Base-by-base conservation (phyloP, 805 yeast genomes). In the Yarrowia sp. region DNA sequence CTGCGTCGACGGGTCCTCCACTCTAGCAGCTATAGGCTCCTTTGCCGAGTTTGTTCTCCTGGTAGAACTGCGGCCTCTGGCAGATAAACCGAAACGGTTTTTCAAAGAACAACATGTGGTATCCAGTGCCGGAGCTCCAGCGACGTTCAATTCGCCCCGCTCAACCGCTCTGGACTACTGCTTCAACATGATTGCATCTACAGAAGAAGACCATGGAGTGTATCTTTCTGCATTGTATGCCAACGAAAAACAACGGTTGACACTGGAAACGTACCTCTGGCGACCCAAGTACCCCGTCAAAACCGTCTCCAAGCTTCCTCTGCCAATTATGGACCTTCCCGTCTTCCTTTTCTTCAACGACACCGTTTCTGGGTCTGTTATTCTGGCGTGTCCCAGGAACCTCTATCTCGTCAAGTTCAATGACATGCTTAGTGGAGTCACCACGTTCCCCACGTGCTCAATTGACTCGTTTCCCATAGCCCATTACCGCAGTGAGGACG, bases 351-450 rank as follows among this genome's bases (percentile, higher is more conserved):
- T 58, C 32, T 41, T 41, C 32, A 33, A 41, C 63, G 51, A 58
- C 5, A 30, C 51, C 2, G 51, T 30, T 14, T 54, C 61, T 26
- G 51, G 51, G 11, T 58, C 63, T 16, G 51, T 58, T 16, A 33
- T 58, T 58, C 41, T 58, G 14, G 63, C 41, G 19, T 41, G 63
- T 28, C 63, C 63, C 14, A 11, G 7, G 12, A 43, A 41, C 21
- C 21, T 58, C 9, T 33, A 58, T 16, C 51, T 41, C 1, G 51
- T 58, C 38, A 41, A 43, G 51, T 58, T 58, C 41, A 41, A 41
- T 30, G 63, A 58, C 22, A 58, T 58, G 49, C 30, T 58, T 10
- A 30, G 41, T 22, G 63, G 63, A 58, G 49, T 43, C 10, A 43
- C 51, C 4, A 58, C 40, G 14, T 58, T 58, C 28, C 63, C 63